A percentile compares a stretch with the other conserved stretches of the same genome.
These are phyloP conservation scores for Begonia peltatifolia DNA, from an alignment of 306 rosid species.

Conservation along the genomic window DNA sequence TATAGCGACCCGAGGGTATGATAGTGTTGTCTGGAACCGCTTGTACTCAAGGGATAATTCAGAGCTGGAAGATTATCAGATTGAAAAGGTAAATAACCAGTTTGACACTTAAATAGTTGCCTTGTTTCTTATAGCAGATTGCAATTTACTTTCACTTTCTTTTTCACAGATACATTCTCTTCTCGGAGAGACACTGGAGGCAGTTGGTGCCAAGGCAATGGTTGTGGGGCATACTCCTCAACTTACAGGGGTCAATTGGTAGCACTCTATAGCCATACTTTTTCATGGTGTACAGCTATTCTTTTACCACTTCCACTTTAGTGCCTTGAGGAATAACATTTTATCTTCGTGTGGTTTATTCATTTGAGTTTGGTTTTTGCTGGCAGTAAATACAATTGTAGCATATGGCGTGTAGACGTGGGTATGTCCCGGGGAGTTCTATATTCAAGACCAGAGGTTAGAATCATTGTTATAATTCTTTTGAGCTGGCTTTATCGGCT, in stretches of 20 bases:
- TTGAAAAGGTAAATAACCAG: constrained; percentile 39
- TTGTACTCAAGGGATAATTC: constrained; percentile 67
- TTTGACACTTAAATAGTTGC: constrained; percentile 11
- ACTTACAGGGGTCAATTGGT: constrained; percentile 80
- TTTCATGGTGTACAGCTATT: too few species aligned
- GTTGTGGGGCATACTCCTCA: constrained; percentile 99
- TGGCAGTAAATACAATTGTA: constrained; percentile 74
- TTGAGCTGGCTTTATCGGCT: too few species aligned
- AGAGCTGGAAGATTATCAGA: constrained; percentile 42
- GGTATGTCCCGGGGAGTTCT: constrained; percentile 99
- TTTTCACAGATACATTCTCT: constrained; percentile 42
- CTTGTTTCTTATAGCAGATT: not conserved
- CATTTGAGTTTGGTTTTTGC: constrained; percentile 2
- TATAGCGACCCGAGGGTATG: constrained; percentile 82
- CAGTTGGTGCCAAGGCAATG: constrained; percentile 82
- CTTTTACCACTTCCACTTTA: too few species aligned
- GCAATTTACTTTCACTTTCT: not conserved
- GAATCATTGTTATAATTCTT: too few species aligned
- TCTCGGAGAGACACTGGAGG: constrained; percentile 73
- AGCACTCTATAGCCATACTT: not conserved
- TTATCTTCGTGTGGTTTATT: not conserved
- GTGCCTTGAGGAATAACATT: not conserved
- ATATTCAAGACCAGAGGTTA: constrained; percentile 90
- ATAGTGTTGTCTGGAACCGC: constrained; percentile 94
- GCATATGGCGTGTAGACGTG: constrained; percentile 94